Percentiles rank a stretch among this genome's conserved stretches.
Evolutionary conservation across 2,329 filamentous ascomycete species (phyloP).

Genomic region (Claviceps cyperi): DNA sequence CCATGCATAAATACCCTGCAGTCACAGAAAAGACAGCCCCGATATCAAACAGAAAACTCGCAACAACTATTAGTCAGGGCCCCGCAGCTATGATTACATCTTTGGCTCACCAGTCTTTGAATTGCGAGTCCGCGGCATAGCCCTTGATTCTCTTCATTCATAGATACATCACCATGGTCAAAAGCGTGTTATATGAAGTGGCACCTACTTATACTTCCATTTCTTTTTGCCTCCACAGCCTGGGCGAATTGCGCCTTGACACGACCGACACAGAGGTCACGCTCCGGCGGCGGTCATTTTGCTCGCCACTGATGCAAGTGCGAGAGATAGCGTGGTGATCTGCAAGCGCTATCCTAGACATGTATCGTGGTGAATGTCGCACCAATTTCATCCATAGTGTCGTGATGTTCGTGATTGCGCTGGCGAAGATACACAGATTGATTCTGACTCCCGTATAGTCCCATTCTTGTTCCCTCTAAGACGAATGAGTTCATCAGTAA

Average conservation of each 20-base stretch:
- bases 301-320: conserved; percentile 1
- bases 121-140: too few relatives aligned
- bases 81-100: too few relatives aligned
- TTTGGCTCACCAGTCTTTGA: too few relatives aligned
- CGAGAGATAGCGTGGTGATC: not conserved
- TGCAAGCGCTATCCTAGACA: not conserved
- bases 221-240: not conserved
- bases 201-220: not conserved
- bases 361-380: not conserved
- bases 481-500: not conserved
- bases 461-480: not conserved
- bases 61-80: too few relatives aligned
- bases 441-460: not conserved
- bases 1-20: too few relatives aligned
- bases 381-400: not conserved
- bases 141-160: too few relatives aligned
- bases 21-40: too few relatives aligned
- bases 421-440: not conserved
- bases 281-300: not conserved
- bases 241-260: not conserved
- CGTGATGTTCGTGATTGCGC: conserved; percentile 2
- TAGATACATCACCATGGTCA: not conserved
- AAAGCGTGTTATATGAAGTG: not conserved
- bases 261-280: not conserved
- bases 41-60: too few relatives aligned